Conservation (phyloP, 2,329 filamentous ascomycete species). For the Didymella keratinophila region DNA sequence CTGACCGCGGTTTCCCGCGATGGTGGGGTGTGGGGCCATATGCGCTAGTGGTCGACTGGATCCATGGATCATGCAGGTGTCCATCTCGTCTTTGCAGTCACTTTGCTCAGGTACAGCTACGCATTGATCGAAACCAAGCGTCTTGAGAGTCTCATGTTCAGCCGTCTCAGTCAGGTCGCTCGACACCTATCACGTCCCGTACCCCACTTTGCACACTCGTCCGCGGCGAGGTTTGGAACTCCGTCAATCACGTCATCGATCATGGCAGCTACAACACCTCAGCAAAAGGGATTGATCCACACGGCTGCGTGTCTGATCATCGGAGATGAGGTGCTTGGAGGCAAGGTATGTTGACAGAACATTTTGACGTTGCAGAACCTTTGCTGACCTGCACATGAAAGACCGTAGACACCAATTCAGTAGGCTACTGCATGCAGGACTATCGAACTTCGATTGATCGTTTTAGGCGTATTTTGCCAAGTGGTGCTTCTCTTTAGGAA, state of each 20-base stretch:
- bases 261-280: conserved; percentile 57
- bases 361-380: background rate
- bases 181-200: conserved; percentile 73
- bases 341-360: conserved; percentile 71
- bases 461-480: conserved; percentile 65
- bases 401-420: conserved; percentile 72
- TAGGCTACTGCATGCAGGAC: conserved; percentile 24
- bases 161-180: conserved; percentile 74
- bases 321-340: conserved; percentile 94
- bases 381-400: conserved; percentile 44
- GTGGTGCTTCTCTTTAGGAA: conserved; percentile 70
- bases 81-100: conserved; percentile 19
- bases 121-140: background rate
- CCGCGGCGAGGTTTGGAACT: conserved; percentile 45
- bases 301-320: conserved; percentile 95
- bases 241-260: conserved; percentile 50
- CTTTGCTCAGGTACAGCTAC: conserved; percentile 1
- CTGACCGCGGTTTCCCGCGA: conserved; percentile 22
- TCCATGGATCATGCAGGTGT: conserved; percentile 9
- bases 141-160: conserved; percentile 66
- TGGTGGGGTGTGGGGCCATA: conserved; percentile 17
- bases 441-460: background rate
- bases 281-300: conserved; percentile 74
- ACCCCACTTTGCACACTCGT: conserved; percentile 63
- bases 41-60: conserved; percentile 24